These are phyloP conservation scores for Cutaneotrichosporon cutaneum DNA, from an alignment of 1,284 basidiomycete genomes.

Conservation along the genomic window DNA sequence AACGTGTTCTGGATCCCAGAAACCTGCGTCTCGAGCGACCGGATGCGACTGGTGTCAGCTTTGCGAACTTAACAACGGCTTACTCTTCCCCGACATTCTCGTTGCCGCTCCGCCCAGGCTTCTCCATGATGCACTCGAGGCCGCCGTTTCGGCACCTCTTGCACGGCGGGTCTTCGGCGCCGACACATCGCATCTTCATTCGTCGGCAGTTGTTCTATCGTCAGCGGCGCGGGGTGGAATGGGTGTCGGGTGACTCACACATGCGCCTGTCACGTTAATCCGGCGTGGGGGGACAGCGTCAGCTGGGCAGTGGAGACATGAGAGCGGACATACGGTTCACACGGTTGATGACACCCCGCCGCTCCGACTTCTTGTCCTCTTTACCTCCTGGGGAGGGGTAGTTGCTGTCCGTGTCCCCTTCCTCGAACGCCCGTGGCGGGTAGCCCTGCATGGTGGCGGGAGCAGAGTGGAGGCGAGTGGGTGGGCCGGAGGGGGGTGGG, in stretches of 20 bases:
- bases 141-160: constrained; percentile 81
- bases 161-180: constrained; percentile 90
- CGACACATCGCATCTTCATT: constrained; percentile 61
- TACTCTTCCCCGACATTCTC: constrained; percentile 68
- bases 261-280: constrained; percentile 37
- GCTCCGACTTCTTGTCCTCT: constrained; percentile 24
- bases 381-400: constrained; percentile 17
- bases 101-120: constrained; percentile 67
- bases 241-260: constrained; percentile 33
- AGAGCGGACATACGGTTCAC: constrained; percentile 47
- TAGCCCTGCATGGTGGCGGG: constrained; percentile 17
- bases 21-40: constrained; percentile 79
- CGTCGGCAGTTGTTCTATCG: constrained; percentile 50
- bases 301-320: background rate
- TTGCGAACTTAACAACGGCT: constrained; percentile 41
- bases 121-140: constrained; percentile 85
- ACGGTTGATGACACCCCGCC: constrained; percentile 46
- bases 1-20: constrained; percentile 76
- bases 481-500: background rate
- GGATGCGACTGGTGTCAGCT: constrained; percentile 66
- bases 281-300: background rate
- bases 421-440: constrained; percentile 3
- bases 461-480: background rate
- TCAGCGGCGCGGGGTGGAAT: constrained; percentile 8
- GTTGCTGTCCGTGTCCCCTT: background rate